A percentile compares a stretch with the other conserved stretches of the same genome.
phyloP scores from a whole-genome alignment of 805 yeast species.

The Scheffersomyces lignosus region DNA sequence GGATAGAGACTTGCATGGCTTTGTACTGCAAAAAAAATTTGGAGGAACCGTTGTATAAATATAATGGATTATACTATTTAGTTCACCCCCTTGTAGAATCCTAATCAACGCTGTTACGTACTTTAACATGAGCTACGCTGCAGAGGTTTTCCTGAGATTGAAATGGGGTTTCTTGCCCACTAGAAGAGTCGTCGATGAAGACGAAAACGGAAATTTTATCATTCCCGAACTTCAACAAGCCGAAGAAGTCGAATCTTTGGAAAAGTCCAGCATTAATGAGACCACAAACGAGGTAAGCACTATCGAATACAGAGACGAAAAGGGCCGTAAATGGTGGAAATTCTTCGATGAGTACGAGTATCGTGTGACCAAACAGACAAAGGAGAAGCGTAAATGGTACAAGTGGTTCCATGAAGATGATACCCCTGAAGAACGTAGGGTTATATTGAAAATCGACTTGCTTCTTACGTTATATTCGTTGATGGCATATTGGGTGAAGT shows the following conservation, averaged over 20 bases:
- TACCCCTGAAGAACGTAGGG: conserved; percentile 36
- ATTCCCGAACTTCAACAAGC: neutral
- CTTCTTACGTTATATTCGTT: conserved; percentile 33
- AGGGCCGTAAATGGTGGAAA: conserved; percentile 50
- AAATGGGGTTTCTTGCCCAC: conserved; percentile 39
- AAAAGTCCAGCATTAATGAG: conserved; percentile 1
- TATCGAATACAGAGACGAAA: conserved; percentile 52
- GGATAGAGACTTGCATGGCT: no score
- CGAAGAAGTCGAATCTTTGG: conserved; percentile 1
- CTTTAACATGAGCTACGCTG: neutral
- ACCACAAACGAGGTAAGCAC: conserved; percentile 1
- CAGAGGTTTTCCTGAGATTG: conserved; percentile 6
- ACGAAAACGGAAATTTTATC: conserved; percentile 7
- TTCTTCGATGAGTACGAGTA: conserved; percentile 63
- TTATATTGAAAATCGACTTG: conserved; percentile 33
- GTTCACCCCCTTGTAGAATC: no score
- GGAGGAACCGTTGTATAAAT: neutral
- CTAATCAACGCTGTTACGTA: neutral
- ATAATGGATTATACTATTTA: neutral
- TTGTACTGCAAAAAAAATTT: neutral
- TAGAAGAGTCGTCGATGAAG: conserved; percentile 35
- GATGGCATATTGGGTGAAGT: conserved; percentile 63
- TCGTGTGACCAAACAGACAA: conserved; percentile 36
- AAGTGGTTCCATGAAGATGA: conserved; percentile 55
- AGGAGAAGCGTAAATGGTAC: conserved; percentile 46